phyloP scores from a whole-genome alignment of 140 eudicot species.

The Ambrosia hybrid region DNA sequence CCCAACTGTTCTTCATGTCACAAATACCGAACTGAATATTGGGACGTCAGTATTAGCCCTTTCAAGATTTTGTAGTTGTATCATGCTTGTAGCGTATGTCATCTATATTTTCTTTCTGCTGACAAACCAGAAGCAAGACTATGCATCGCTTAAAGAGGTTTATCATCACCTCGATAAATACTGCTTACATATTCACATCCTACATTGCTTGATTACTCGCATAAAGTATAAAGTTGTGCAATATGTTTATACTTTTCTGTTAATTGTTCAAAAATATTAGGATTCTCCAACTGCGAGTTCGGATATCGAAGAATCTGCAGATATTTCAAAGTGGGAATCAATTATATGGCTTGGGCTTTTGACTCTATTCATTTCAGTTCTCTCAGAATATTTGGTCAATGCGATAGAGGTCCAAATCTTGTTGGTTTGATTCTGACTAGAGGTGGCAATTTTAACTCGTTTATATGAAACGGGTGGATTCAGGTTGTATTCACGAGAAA shows the following conservation, averaged over 20 bases:
- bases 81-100: constrained; percentile 75
- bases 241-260: constrained; percentile 4
- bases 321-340: constrained; percentile 48
- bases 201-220: background rate
- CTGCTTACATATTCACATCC: background rate
- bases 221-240: background rate
- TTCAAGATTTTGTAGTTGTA: constrained; percentile 71
- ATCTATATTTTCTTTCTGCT: constrained; percentile 58
- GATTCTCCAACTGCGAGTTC: constrained; percentile 27
- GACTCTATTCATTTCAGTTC: constrained; percentile 44
- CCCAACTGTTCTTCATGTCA: constrained; percentile 60
- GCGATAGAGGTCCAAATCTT: constrained; percentile 43
- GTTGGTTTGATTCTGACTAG: constrained; percentile 10
- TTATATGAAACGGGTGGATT: background rate
- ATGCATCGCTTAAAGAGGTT: constrained; percentile 54
- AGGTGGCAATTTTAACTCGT: background rate
- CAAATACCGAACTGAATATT: constrained; percentile 53
- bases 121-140: constrained; percentile 46
- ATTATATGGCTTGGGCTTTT: constrained; percentile 45
- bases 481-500: too few species aligned
- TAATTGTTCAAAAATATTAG: constrained; percentile 16
- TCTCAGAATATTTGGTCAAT: constrained; percentile 48
- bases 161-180: constrained; percentile 12
- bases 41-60: constrained; percentile 63
- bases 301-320: constrained; percentile 39